Conservation (phyloP, 2,329 filamentous ascomycete species). For the Penicillium sp. region DNA sequence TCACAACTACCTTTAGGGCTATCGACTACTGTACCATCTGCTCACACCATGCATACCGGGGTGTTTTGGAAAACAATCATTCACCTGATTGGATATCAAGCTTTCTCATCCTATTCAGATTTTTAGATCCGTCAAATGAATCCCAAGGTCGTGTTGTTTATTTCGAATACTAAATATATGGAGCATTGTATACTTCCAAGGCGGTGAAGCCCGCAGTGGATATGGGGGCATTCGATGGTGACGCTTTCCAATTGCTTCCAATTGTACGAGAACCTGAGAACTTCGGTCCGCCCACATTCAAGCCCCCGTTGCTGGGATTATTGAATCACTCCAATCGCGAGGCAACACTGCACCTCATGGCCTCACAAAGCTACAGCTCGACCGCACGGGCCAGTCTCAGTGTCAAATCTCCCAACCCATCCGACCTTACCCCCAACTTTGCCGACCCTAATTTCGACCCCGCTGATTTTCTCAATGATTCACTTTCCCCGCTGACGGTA, state of each 20-base stretch:
- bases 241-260: not conserved
- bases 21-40: not conserved
- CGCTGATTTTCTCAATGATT: slow-evolving; percentile 79
- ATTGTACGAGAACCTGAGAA: not conserved
- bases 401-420: slow-evolving; percentile 34
- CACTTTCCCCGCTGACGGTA: slow-evolving; percentile 66
- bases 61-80: too few species aligned
- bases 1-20: not conserved
- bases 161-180: not conserved
- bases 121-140: not conserved
- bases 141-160: not conserved
- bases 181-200: not conserved
- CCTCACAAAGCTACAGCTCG: slow-evolving; percentile 23
- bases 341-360: not conserved
- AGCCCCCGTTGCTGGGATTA: not conserved
- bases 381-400: slow-evolving; percentile 12
- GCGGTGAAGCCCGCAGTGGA: not conserved
- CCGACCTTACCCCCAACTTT: slow-evolving; percentile 64
- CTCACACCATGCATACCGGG: not conserved
- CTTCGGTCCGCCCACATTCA: not conserved
- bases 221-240: not conserved
- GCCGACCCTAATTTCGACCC: slow-evolving; percentile 76
- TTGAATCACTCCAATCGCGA: not conserved
- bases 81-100: too few species aligned
- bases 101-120: too few species aligned